phyloP scores from a whole-genome alignment of 768 basidiomycete species.

The Suillus decipiens region DNA sequence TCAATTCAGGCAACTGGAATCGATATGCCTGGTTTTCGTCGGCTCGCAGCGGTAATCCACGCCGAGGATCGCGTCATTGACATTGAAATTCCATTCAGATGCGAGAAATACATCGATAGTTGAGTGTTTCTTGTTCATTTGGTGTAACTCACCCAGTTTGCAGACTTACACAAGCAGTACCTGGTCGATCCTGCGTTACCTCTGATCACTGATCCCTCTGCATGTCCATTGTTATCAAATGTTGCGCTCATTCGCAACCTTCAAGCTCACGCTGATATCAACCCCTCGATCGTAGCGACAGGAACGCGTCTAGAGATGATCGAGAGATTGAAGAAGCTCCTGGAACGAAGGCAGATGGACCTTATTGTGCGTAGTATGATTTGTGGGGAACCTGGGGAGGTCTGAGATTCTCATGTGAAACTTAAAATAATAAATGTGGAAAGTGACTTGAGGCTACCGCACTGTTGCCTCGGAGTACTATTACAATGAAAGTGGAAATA shows the following conservation, averaged over 20 bases:
- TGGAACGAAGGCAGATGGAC: slow-evolving; percentile 51
- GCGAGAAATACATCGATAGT: slow-evolving; percentile 59
- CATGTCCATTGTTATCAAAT: slow-evolving; percentile 44
- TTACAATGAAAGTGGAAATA: neutral
- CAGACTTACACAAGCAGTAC: slow-evolving; percentile 52
- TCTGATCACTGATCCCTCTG: slow-evolving; percentile 45
- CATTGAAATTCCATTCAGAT: slow-evolving; percentile 54
- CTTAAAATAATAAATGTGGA: neutral
- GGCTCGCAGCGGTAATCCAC: slow-evolving; percentile 41
- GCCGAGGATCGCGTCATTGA: slow-evolving; percentile 43
- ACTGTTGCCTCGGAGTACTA: neutral
- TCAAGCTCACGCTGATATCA: slow-evolving; percentile 50
- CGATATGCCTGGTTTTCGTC: slow-evolving; percentile 59
- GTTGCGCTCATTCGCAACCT: slow-evolving; percentile 59
- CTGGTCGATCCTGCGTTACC: slow-evolving; percentile 48
- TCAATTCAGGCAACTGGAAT: slow-evolving; percentile 56
- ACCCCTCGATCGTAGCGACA: slow-evolving; percentile 43
- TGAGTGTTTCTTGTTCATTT: slow-evolving; percentile 19
- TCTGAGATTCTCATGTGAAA: neutral
- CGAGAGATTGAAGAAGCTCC: slow-evolving; percentile 44
- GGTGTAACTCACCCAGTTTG: neutral
- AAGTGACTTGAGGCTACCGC: neutral
- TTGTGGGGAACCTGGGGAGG: slow-evolving; percentile 20
- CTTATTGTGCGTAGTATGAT: slow-evolving; percentile 51
- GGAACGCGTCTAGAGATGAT: slow-evolving; percentile 54